A percentile compares a stretch with the other conserved stretches of the same genome.
These are phyloP conservation scores for Pseudocercospora vitis DNA, from an alignment of 2,329 filamentous ascomycete genomes.

Conservation along the genomic window DNA sequence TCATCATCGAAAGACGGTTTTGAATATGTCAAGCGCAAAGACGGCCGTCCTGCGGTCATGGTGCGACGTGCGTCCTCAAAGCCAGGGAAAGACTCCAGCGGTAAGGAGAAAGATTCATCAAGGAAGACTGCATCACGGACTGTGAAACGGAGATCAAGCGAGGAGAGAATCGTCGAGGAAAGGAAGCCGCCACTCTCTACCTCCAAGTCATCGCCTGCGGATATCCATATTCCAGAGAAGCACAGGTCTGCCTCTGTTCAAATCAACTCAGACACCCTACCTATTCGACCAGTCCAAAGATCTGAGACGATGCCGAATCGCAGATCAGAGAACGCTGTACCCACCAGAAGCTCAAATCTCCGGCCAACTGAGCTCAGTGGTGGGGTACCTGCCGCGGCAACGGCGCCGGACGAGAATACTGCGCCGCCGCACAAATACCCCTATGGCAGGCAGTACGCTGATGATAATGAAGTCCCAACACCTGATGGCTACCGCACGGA, in stretches of 20 bases:
- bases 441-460: slow-evolving; percentile 33
- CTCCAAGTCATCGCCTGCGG: slow-evolving; percentile 37
- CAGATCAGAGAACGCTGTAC: slow-evolving; percentile 20
- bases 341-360: slow-evolving; percentile 26
- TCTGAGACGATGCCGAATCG: slow-evolving; percentile 45
- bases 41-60: slow-evolving; percentile 28
- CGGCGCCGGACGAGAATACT: slow-evolving; percentile 31
- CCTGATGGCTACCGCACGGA: slow-evolving; percentile 35
- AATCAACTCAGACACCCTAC: slow-evolving; percentile 27
- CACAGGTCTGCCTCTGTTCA: slow-evolving; percentile 34
- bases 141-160: slow-evolving; percentile 29
- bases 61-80: slow-evolving; percentile 31
- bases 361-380: slow-evolving; percentile 32
- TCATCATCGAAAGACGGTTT: slow-evolving; percentile 33
- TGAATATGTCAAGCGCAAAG: slow-evolving; percentile 30
- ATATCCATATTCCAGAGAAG: slow-evolving; percentile 33
- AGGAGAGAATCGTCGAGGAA: slow-evolving; percentile 23
- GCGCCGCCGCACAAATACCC: slow-evolving; percentile 25
- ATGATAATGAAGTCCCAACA: slow-evolving; percentile 35
- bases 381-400: slow-evolving; percentile 30
- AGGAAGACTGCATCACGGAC: slow-evolving; percentile 28
- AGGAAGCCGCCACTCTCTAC: slow-evolving; percentile 41
- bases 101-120: slow-evolving; percentile 19
- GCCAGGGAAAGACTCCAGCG: slow-evolving; percentile 17
- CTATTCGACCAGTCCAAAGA: slow-evolving; percentile 42